These are phyloP conservation scores for Amniculicola lignicola DNA, from an alignment of 495 filamentous ascomycete species.

Conservation along the genomic window DNA sequence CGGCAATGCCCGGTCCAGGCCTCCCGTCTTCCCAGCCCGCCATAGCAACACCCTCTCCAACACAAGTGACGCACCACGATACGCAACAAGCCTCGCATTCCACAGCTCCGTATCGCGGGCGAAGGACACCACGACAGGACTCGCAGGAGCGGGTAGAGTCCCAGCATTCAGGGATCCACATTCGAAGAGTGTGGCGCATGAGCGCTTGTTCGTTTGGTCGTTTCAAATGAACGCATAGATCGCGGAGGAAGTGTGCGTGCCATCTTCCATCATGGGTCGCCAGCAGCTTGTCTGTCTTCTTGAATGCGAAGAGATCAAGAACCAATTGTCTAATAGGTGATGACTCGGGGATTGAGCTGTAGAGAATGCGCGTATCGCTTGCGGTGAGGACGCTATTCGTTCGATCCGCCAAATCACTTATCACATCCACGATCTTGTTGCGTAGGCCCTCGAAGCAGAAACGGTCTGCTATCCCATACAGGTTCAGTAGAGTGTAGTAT, in stretches of 20 bases:
- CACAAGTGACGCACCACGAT: slow-evolving; percentile 39
- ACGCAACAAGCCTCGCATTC: slow-evolving; percentile 36
- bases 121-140: slow-evolving; percentile 33
- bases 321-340: slow-evolving; percentile 41
- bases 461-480: slow-evolving; percentile 48
- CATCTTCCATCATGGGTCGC: slow-evolving; percentile 44
- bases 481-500: slow-evolving; percentile 49
- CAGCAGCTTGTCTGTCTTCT: slow-evolving; percentile 49
- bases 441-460: slow-evolving; percentile 42
- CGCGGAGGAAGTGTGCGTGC: slow-evolving; percentile 43
- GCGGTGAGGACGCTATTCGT: slow-evolving; percentile 50
- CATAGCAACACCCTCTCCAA: slow-evolving; percentile 23
- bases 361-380: slow-evolving; percentile 46
- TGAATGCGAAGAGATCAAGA: slow-evolving; percentile 50
- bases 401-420: slow-evolving; percentile 43
- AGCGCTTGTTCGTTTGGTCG: slow-evolving; percentile 34
- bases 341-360: slow-evolving; percentile 33
- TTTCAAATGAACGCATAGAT: slow-evolving; percentile 41
- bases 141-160: slow-evolving; percentile 35
- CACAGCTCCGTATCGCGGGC: slow-evolving; percentile 29
- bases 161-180: slow-evolving; percentile 34
- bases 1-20: slow-evolving; percentile 34
- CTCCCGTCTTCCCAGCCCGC: slow-evolving; percentile 27
- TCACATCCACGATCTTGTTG: slow-evolving; percentile 43
- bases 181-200: slow-evolving; percentile 33